A percentile compares a stretch with the other conserved stretches of the same genome.
Evolutionary conservation across 257 asterid species (phyloP).

Genomic region (Nyctanthes arbortristis): DNA sequence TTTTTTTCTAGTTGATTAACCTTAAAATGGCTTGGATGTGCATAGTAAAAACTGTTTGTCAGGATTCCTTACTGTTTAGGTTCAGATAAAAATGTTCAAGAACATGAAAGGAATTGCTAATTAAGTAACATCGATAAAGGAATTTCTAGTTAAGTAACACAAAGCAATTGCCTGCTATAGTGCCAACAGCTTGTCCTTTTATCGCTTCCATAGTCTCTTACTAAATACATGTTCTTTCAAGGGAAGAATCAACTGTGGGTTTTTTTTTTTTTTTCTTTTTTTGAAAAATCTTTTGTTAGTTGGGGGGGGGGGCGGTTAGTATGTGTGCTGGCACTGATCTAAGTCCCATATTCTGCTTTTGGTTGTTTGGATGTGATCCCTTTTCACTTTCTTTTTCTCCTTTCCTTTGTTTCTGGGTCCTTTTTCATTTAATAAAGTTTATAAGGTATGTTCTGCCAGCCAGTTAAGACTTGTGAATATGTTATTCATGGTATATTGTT

Average conservation of each 20-base stretch:
- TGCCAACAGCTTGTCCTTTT: background rate
- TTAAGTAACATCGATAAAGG: background rate
- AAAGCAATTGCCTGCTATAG: background rate
- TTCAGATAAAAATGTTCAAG: background rate
- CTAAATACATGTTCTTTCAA: background rate
- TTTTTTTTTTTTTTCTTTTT: no score
- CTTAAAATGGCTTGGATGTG: background rate
- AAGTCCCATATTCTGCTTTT: background rate
- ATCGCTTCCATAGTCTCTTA: background rate
- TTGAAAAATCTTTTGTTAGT: background rate
- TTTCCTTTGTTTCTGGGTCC: background rate
- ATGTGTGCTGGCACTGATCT: no score
- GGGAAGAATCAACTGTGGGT: background rate
- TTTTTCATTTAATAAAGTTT: background rate
- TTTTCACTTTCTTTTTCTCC: background rate
- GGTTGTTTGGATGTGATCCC: background rate
- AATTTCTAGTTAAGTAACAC: background rate
- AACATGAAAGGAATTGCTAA: background rate
- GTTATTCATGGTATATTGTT: background rate
- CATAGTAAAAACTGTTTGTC: background rate
- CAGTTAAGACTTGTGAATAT: background rate
- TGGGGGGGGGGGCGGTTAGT: background rate
- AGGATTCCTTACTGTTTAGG: background rate
- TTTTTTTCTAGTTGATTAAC: background rate
- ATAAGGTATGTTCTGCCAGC: background rate